Evolutionary conservation across 2,329 filamentous ascomycete species (phyloP), one percentile per base, ranked within the genome.

Genomic region (Neopestalotiopsis sp.): DNA sequence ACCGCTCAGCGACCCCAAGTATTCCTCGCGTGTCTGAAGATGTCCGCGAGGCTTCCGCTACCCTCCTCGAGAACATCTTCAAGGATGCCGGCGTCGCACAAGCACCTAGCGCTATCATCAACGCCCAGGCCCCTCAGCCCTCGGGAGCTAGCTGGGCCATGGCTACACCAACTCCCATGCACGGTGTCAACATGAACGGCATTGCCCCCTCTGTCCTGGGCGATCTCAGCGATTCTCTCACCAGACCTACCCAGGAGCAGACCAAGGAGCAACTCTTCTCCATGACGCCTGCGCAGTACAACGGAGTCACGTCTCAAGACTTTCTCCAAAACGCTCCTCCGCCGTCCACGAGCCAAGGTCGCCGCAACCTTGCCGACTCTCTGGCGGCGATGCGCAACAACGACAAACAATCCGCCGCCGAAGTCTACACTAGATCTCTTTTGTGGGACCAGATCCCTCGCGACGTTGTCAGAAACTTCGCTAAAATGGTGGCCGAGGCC

Each of bases 371-470:
- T 61, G 92, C 92, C 59, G 92, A 97, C 74, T 91, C 94, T 7
- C 88, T 98, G 61, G 90, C 92, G 65, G 90, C 89, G 60, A 94
- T 97, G 90, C 91, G 94, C 74, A 89, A 87, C 75, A 85, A 86
- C 75, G 88, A 86, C 76, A 94, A 94, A 81, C 89, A 92, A 74
- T 88, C 89, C 65, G 92, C 91, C 62, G 93, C 95, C 68, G 94
- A 98, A 76, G 93, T 98, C 57, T 97, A 97, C 83, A 97, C 95
- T 42, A 89, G 95, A 69, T 97, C 94, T 71, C 87, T 98, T 71
- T 90, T 98, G 69, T 97, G 94, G 94, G 94, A 98, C 77, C 93
- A 95, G 81, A 95, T 98, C 75, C 95, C 96, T 14, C 88, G 90
- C 74, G 94, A 98, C 72, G 94, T 98, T 63, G 94, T 99, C 67